phyloP scores from a whole-genome alignment of 2,329 filamentous ascomycete species.

The Lachnellula arida region DNA sequence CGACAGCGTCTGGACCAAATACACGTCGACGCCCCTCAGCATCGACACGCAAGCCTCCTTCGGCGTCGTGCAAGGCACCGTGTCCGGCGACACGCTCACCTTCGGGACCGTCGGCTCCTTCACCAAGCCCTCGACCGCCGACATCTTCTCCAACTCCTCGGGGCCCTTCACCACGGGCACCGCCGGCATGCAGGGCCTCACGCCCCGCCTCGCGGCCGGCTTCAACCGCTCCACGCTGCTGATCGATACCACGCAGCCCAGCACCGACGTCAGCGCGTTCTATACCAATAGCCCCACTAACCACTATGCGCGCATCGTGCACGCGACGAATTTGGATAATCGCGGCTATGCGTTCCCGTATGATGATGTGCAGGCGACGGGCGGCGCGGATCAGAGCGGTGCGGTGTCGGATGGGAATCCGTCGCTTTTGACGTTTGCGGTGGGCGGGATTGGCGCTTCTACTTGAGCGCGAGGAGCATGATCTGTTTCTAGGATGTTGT shows the following conservation, averaged over 20 bases:
- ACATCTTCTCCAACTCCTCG: slow-evolving; percentile 64
- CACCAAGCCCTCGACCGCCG: slow-evolving; percentile 49
- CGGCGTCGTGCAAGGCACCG: slow-evolving; percentile 49
- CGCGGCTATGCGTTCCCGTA: slow-evolving; percentile 64
- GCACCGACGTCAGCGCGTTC: slow-evolving; percentile 43
- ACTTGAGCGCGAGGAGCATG: not conserved
- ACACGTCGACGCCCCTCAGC: slow-evolving; percentile 39
- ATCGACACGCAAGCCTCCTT: slow-evolving; percentile 60
- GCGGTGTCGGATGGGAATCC: slow-evolving; percentile 48
- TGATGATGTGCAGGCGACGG: slow-evolving; percentile 60
- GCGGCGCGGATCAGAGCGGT: slow-evolving; percentile 55
- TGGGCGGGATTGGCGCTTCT: slow-evolving; percentile 10
- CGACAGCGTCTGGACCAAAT: slow-evolving; percentile 40
- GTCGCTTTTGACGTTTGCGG: slow-evolving; percentile 13
- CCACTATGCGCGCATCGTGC: slow-evolving; percentile 59
- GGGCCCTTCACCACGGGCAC: slow-evolving; percentile 48
- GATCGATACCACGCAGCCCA: slow-evolving; percentile 44
- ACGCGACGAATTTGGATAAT: slow-evolving; percentile 54
- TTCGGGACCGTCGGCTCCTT: slow-evolving; percentile 48
- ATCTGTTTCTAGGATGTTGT: no score
- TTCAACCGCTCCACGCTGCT: slow-evolving; percentile 27
- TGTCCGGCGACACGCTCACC: slow-evolving; percentile 31
- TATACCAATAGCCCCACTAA: slow-evolving; percentile 55
- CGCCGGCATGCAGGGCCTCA: slow-evolving; percentile 19
- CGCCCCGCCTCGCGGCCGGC: slow-evolving; percentile 22